Evolutionary conservation across 495 filamentous ascomycete species (phyloP), one percentile per base, ranked within the genome.

Genomic region (Xylaria curta): DNA sequence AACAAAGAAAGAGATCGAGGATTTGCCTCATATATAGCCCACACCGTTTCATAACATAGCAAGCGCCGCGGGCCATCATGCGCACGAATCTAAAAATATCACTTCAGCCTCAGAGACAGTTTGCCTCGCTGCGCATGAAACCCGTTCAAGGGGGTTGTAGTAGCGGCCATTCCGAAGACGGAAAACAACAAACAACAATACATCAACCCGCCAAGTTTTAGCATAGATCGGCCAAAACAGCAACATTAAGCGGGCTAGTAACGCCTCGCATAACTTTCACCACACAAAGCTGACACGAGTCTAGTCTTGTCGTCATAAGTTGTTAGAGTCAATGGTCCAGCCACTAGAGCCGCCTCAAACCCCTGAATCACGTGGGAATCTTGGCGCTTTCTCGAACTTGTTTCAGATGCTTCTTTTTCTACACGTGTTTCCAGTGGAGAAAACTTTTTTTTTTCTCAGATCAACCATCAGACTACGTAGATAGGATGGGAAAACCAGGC

Each of bases 321-420:
- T 19, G 7, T 4, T n/a, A 12, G 36, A 6, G 58, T 24, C 7
- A 59, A 15, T n/a, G 13, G 2, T n/a, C n/a, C 31, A 31, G 31
- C 31, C 36, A 60, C 0, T 60, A n/a, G 33, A 60, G 33, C 58
- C 58, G 58, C 58, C 17, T 33, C 6, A 12, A 4, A 21, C 58
- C 54, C 54, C 54, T 60, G 58, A 60, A 21, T 60, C 17, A 33
- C 38, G 10, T n/a, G 33, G 19, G 49, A n/a, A n/a, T 17, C 65
- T 67, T 67, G 65, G 49, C 65, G 49, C 49, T 56, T 67, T 56
- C 49, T 56, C 63, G 63, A 67, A 67, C 49, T 17, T 38, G 65
- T 67, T 67, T 67, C 65, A 67, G 65, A 67, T 40, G 36, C 36
- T 67, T 67, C 65, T 51, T 51, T 21, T 67, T 56, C 10, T 8